Evolutionary conservation across 768 basidiomycete species (phyloP), one percentile per base, ranked within the genome.

Genomic region (Collybia sp.): DNA sequence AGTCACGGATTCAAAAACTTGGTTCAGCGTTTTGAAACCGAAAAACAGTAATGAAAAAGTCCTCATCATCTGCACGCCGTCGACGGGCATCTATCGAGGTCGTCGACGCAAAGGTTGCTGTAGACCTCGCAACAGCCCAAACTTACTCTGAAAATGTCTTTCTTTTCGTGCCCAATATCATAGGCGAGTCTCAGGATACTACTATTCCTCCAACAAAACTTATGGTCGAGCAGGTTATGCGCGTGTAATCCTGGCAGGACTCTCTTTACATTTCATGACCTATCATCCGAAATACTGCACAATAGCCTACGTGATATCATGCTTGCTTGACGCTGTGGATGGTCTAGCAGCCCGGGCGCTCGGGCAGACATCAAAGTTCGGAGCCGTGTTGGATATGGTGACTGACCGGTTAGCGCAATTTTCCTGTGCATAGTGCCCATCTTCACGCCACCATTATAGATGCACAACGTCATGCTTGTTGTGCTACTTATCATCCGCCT

Each of bases 321-420:
- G 91, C 62, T 75, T 99, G 36, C 73, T 99, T 55, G 96, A 99
- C 59, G 96, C 93, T 12, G 86, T 94, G 20, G 96, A 98, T 53
- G 96, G 96, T 2, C 84, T 87, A 59, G 94, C 88, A 8, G 96
- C 96, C 11, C 76, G 96, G 39, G 82, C 83, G 1, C 70, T 96
- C 35, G 83, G 82, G 10, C 94, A 99, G 67, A 87, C 92, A 5
- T 93, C 89, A 45, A 94, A 95, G 69, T 97, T 98, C 66, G 96
- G 96, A 17, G 93, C 93, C 2, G 95, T 98, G 37, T 69, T 99
- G 57, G 96, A 99, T 66, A 99, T 99, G 96, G 95, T 99, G 35
- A 98, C 96, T 5, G 96, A 99, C 65, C 73, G 95, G 93, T 95
- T 53, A 53, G 83, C 62, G n/a, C 30, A 40, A 44, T 30, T 44